Percentiles rank a stretch among this genome's conserved stretches.
These are phyloP conservation scores for Pseudoneurospora amorphoporcata DNA, from an alignment of 495 filamentous ascomycete genomes.

Conservation along the genomic window DNA sequence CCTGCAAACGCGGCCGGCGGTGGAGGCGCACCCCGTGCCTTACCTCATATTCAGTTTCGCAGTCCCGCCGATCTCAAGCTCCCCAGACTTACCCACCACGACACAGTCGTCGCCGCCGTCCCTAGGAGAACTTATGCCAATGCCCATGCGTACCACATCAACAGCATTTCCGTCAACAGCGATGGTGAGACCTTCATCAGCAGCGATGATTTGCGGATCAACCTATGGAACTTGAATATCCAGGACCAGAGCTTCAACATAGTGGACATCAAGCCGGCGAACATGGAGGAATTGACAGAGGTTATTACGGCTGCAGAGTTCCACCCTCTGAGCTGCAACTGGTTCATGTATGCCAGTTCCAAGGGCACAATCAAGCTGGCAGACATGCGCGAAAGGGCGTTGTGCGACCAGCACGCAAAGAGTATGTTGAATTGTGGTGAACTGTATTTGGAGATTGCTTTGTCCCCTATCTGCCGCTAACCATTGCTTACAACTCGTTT, in stretches of 20 bases:
- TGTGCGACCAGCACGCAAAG: slow-evolving; percentile 93
- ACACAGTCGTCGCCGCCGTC: slow-evolving; percentile 95
- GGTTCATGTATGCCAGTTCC: slow-evolving; percentile 99
- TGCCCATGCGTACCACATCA: slow-evolving; percentile 98
- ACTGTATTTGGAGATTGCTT: not conserved
- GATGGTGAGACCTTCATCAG: slow-evolving; percentile 99
- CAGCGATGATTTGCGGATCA: slow-evolving; percentile 94
- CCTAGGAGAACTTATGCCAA: slow-evolving; percentile 94
- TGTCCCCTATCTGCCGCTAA: not conserved
- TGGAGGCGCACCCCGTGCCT: slow-evolving; percentile 57
- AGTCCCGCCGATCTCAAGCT: slow-evolving; percentile 77
- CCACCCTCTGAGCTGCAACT: slow-evolving; percentile 94
- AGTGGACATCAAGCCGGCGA: slow-evolving; percentile 97
- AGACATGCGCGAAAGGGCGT: slow-evolving; percentile 91
- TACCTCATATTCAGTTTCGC: slow-evolving; percentile 64
- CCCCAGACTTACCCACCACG: slow-evolving; percentile 91
- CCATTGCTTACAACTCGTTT: slow-evolving; percentile 4
- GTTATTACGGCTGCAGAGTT: slow-evolving; percentile 98
- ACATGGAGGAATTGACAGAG: slow-evolving; percentile 99
- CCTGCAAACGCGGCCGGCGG: slow-evolving; percentile 66
- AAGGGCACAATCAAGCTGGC: slow-evolving; percentile 98
- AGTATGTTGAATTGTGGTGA: slow-evolving; percentile 43
- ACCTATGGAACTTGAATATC: slow-evolving; percentile 98
- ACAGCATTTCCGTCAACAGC: slow-evolving; percentile 99
- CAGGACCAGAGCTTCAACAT: slow-evolving; percentile 99